phyloP scores from a whole-genome alignment of 768 basidiomycete species.

The Myochromella boudieri region DNA sequence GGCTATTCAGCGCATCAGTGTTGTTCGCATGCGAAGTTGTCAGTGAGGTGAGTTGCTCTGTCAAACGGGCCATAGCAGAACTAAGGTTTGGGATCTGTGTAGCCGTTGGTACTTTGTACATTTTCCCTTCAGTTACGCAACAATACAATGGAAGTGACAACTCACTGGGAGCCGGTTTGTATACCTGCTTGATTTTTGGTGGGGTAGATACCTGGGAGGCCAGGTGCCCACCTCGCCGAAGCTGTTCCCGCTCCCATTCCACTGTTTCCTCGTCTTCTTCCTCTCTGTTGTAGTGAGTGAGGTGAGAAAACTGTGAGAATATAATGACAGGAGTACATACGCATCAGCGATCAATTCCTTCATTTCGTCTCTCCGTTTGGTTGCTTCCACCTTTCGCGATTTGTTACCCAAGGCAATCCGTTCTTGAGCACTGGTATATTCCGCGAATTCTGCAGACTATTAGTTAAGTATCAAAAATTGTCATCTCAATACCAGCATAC shows the following conservation, averaged over 20 bases:
- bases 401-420: constrained; percentile 86
- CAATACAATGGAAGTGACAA: neutral
- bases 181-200: constrained; percentile 50
- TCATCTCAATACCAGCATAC: constrained; percentile 37
- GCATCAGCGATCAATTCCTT: constrained; percentile 81
- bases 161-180: constrained; percentile 74
- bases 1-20: constrained; percentile 50
- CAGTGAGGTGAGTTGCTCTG: constrained; percentile 56
- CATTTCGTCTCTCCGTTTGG: constrained; percentile 67
- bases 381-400: constrained; percentile 68
- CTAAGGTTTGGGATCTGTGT: constrained; percentile 65
- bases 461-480: neutral
- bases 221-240: constrained; percentile 69
- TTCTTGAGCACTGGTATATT: constrained; percentile 86
- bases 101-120: constrained; percentile 57
- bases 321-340: constrained; percentile 40
- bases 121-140: constrained; percentile 12
- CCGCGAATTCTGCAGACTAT: constrained; percentile 66
- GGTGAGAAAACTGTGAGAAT: neutral
- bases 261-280: constrained; percentile 83
- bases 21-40: constrained; percentile 69
- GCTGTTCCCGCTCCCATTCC: constrained; percentile 85
- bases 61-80: constrained; percentile 59
- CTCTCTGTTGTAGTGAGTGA: constrained; percentile 40
- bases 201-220: constrained; percentile 29